Evolutionary conservation across 1,139 yeast species (phyloP).

Genomic region (Blastobotrys apis): DNA sequence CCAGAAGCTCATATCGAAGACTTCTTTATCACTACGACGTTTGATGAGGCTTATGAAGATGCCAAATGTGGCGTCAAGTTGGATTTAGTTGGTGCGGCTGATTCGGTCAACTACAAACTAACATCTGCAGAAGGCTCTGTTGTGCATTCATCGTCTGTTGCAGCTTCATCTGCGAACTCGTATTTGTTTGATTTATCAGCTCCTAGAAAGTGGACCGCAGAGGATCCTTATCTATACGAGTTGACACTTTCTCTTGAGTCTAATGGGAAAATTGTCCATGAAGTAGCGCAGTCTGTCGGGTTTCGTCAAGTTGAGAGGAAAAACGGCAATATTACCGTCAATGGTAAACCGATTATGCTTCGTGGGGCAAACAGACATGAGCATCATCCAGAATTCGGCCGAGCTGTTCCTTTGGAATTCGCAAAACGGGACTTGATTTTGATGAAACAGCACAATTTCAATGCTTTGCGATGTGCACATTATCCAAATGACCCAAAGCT

Average conservation of each 20-base stretch:
- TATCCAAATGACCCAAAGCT: slow-evolving; percentile 34
- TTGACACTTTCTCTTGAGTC: slow-evolving; percentile 19
- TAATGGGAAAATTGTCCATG: slow-evolving; percentile 18
- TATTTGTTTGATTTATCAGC: slow-evolving; percentile 17
- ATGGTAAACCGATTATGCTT: slow-evolving; percentile 32
- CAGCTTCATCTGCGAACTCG: no score
- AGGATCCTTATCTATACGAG: slow-evolving; percentile 34
- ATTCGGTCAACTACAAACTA: slow-evolving; percentile 10
- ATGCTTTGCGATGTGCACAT: slow-evolving; percentile 39
- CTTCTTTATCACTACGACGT: slow-evolving; percentile 19
- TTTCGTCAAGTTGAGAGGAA: slow-evolving; percentile 33
- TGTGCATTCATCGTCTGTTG: neutral
- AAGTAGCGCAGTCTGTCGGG: slow-evolving; percentile 32
- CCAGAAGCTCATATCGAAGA: slow-evolving; percentile 24
- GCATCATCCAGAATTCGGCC: slow-evolving; percentile 35
- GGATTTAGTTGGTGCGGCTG: neutral
- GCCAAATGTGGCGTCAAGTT: no score
- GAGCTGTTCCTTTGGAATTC: slow-evolving; percentile 36
- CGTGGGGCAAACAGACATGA: slow-evolving; percentile 39
- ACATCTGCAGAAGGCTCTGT: slow-evolving; percentile 7
- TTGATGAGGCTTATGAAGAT: no score
- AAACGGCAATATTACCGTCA: slow-evolving; percentile 32
- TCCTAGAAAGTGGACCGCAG: slow-evolving; percentile 38
- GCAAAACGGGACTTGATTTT: slow-evolving; percentile 32
- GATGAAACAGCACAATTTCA: slow-evolving; percentile 38